Percentiles rank a stretch among this genome's conserved stretches.
These are phyloP conservation scores for Cladobotryum protrusum DNA, from an alignment of 2,329 filamentous ascomycete genomes.

Conservation along the genomic window DNA sequence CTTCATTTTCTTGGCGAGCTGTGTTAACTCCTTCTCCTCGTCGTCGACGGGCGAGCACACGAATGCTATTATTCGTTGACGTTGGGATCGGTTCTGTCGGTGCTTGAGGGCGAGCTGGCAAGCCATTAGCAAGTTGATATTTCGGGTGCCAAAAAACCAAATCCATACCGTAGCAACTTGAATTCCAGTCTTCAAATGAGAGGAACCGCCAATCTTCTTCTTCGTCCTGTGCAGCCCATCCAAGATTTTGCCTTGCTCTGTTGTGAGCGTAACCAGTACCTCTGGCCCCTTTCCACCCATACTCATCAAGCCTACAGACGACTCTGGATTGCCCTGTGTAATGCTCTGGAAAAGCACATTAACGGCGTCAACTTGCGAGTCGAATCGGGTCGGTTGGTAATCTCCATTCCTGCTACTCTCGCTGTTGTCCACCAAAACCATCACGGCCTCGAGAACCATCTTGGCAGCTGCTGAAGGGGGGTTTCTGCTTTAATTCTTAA, in stretches of 20 bases:
- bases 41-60: conserved; percentile 89
- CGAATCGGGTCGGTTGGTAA: conserved; percentile 83
- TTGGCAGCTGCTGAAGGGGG: conserved; percentile 41
- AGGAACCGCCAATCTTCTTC: conserved; percentile 82
- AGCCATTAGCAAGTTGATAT: conserved; percentile 10
- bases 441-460: conserved; percentile 98
- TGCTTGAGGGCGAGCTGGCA: conserved; percentile 88
- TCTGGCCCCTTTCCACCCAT: conserved; percentile 98
- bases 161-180: conserved; percentile 82
- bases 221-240: conserved; percentile 84
- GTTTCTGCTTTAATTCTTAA: too few species aligned
- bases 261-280: conserved; percentile 92
- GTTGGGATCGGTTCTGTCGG: conserved; percentile 93
- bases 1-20: conserved; percentile 97
- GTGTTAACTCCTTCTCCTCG: conserved; percentile 79
- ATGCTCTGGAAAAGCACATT: conserved; percentile 94
- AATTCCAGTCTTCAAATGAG: conserved; percentile 87
- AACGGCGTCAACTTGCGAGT: conserved; percentile 91
- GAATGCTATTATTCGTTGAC: conserved; percentile 95
- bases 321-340: conserved; percentile 92
- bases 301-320: conserved; percentile 95
- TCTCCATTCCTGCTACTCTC: conserved; percentile 98
- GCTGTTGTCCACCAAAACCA: conserved; percentile 99
- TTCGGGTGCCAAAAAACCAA: neutral
- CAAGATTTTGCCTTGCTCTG: conserved; percentile 91